Evolutionary conservation across 176 grass and related monocot genomes (phyloP).

Genomic region (Typha latifolia): DNA sequence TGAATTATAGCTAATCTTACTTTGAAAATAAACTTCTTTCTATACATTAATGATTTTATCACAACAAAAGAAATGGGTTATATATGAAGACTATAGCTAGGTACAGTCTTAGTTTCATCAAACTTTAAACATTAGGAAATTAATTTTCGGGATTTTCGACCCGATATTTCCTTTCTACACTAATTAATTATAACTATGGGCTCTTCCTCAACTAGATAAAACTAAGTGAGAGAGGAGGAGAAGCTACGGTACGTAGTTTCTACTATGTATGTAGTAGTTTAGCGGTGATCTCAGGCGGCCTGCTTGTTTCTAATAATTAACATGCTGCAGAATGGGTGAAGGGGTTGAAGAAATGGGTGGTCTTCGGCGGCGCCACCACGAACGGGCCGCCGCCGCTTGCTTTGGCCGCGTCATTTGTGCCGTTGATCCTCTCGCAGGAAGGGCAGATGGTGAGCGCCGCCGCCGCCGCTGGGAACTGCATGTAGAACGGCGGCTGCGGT

Average conservation of each 20-base stretch:
- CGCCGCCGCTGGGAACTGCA: conserved; percentile 47
- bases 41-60: not conserved
- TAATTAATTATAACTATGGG: not conserved
- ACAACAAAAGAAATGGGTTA: conserved; percentile 6
- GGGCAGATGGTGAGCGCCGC: conserved; percentile 67
- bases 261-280: no score
- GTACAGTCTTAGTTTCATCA: not conserved
- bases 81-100: not conserved
- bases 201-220: not conserved
- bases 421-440: conserved; percentile 64
- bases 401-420: conserved; percentile 18
- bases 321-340: conserved; percentile 80
- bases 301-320: conserved; percentile 18
- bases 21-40: not conserved
- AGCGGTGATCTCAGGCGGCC: no score
- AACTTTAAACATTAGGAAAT: conserved; percentile 1
- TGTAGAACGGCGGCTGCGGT: conserved; percentile 35
- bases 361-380: conserved; percentile 10
- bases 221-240: no score
- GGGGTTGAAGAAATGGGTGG: conserved; percentile 82
- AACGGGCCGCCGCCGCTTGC: conserved; percentile 35
- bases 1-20: no score
- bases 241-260: no score
- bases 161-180: not conserved
- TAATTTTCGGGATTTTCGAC: not conserved